phyloP scores from a whole-genome alignment of 345 rosid species.

The Passiflora organensis region DNA sequence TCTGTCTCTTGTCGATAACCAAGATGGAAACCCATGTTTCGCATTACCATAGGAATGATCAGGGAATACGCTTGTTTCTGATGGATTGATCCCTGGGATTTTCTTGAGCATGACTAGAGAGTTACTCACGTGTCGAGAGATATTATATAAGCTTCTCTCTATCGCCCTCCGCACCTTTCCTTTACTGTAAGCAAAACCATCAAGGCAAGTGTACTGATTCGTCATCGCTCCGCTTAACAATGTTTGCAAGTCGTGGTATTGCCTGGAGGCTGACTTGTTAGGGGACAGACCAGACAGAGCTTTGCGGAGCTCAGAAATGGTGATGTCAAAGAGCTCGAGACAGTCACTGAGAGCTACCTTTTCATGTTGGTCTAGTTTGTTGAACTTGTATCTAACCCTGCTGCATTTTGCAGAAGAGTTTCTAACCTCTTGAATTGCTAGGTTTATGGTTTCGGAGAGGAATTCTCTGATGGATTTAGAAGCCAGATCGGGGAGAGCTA shows the following conservation, averaged over 20 bases:
- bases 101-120: slow-evolving; percentile 59
- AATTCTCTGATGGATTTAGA: slow-evolving; percentile 20
- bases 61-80: slow-evolving; percentile 26
- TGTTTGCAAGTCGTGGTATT: slow-evolving; percentile 50
- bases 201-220: slow-evolving; percentile 88
- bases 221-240: slow-evolving; percentile 76
- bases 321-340: slow-evolving; percentile 49
- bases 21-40: slow-evolving; percentile 51
- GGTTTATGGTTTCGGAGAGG: slow-evolving; percentile 46
- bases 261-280: slow-evolving; percentile 19
- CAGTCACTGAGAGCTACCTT: slow-evolving; percentile 56
- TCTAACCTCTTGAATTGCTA: slow-evolving; percentile 42
- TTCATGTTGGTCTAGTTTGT: slow-evolving; percentile 30
- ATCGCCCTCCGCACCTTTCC: slow-evolving; percentile 34
- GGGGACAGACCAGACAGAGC: slow-evolving; percentile 44
- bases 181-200: slow-evolving; percentile 51
- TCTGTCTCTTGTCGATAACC: slow-evolving; percentile 48
- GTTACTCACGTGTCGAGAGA: slow-evolving; percentile 60
- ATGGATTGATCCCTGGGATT: slow-evolving; percentile 36
- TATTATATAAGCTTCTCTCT: slow-evolving; percentile 39
- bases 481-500: slow-evolving; percentile 43
- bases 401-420: slow-evolving; percentile 47
- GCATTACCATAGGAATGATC: slow-evolving; percentile 37
- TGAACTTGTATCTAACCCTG: slow-evolving; percentile 20
- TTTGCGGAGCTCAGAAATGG: slow-evolving; percentile 39